A percentile compares a stretch with the other conserved stretches of the same genome.
phyloP scores from a whole-genome alignment of 306 rosid genomes.

The Quercus wislizeni region DNA sequence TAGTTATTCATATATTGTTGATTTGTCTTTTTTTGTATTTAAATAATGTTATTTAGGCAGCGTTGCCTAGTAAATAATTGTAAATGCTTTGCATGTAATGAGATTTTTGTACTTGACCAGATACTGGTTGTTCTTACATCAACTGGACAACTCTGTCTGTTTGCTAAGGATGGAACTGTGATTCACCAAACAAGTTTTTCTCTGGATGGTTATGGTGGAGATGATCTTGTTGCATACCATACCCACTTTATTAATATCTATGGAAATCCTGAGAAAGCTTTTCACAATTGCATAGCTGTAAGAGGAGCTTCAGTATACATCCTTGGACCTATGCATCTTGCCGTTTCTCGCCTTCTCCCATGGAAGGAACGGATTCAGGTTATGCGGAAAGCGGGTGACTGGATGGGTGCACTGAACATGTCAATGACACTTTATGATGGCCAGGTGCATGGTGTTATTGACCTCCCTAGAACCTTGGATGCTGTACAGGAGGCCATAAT shows the following conservation, averaged over 20 bases:
- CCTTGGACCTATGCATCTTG: constrained; percentile 78
- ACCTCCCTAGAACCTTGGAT: constrained; percentile 90
- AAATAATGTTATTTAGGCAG: constrained; percentile 7
- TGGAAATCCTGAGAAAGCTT: constrained; percentile 95
- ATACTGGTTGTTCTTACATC: constrained; percentile 85
- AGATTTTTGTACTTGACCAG: constrained; percentile 47
- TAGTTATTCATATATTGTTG: neutral
- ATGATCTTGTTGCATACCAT: constrained; percentile 81
- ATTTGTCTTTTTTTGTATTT: constrained; percentile 9
- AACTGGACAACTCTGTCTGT: constrained; percentile 75
- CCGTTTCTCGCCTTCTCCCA: constrained; percentile 89
- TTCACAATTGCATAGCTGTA: constrained; percentile 77
- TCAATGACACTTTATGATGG: constrained; percentile 93
- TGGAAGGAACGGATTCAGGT: constrained; percentile 95
- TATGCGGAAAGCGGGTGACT: constrained; percentile 84
- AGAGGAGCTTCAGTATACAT: constrained; percentile 95
- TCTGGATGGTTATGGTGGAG: constrained; percentile 66
- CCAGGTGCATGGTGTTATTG: constrained; percentile 89
- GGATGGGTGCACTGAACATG: constrained; percentile 99
- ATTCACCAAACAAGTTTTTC: constrained; percentile 88
- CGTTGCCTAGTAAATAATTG: neutral
- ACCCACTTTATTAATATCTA: constrained; percentile 69
- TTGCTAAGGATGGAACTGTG: constrained; percentile 82
- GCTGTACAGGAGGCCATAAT: constrained; percentile 88
- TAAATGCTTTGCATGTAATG: constrained; percentile 19